Percentiles rank a stretch among this genome's conserved stretches.
phyloP scores from a whole-genome alignment of 495 filamentous ascomycete species.

The Aspergillus cavernicola region DNA sequence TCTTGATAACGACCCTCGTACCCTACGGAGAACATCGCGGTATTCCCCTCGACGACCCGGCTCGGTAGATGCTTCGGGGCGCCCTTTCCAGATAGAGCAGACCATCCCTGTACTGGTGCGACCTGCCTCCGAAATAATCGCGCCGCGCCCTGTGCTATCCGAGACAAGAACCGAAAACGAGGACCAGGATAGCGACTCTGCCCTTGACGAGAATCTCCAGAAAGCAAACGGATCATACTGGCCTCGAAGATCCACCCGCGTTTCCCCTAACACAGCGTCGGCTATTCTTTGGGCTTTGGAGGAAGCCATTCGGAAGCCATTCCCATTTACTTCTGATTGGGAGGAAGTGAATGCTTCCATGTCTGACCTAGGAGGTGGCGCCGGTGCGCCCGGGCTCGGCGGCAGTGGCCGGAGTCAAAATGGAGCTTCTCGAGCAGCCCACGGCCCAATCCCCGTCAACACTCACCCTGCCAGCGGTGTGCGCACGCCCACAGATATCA shows the following conservation, averaged over 20 bases:
- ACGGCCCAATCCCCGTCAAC: constrained; percentile 46
- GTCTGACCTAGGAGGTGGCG: constrained; percentile 71
- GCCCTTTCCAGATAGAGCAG: constrained; percentile 26
- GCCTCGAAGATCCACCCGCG: constrained; percentile 52
- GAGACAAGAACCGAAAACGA: constrained; percentile 39
- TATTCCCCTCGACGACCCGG: constrained; percentile 34
- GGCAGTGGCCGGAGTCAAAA: constrained; percentile 47
- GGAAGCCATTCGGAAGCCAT: constrained; percentile 79
- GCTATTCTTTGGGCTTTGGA: constrained; percentile 91
- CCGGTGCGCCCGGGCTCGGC: constrained; percentile 34
- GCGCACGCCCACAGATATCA: constrained; percentile 65
- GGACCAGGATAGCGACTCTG: constrained; percentile 29
- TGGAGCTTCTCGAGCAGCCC: constrained; percentile 43
- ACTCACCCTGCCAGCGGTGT: constrained; percentile 42
- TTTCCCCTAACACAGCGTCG: constrained; percentile 63
- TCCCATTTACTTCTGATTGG: constrained; percentile 77
- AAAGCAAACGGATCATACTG: constrained; percentile 42
- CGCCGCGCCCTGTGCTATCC: constrained; percentile 33
- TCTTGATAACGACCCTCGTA: constrained; percentile 47
- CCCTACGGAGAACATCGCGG: constrained; percentile 48
- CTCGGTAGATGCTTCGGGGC: constrained; percentile 31
- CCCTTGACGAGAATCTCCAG: constrained; percentile 33
- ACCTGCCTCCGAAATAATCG: constrained; percentile 22
- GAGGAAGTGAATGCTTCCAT: constrained; percentile 92
- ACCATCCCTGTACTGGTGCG: constrained; percentile 27